phyloP scores from a whole-genome alignment of 176 grass and related monocot species.

The Triticum dicoccoides region DNA sequence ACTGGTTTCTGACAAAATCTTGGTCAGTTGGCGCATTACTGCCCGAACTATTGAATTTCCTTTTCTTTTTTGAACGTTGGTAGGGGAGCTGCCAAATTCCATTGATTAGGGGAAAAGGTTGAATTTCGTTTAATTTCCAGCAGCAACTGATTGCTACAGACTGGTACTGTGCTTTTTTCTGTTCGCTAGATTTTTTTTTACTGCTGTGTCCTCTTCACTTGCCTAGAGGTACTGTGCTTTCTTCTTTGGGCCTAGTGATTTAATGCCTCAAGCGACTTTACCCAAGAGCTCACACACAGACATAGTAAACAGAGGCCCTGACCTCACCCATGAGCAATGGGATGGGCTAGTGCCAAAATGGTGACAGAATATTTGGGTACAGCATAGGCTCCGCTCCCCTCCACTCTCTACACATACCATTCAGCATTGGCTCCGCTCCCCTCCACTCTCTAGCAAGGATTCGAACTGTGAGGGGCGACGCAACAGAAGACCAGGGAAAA shows the following conservation, averaged over 20 bases:
- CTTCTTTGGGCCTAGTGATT: not conserved
- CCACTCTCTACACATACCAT: too few relatives aligned
- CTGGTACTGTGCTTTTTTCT: not conserved
- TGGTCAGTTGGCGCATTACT: not conserved
- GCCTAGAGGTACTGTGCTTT: not conserved
- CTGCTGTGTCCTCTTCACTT: not conserved
- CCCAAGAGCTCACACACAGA: not conserved
- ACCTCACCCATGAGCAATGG: too few relatives aligned
- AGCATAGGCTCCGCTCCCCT: too few relatives aligned
- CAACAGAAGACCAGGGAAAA: too few relatives aligned
- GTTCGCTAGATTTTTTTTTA: not conserved
- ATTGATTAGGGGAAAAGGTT: not conserved
- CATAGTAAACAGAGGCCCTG: too few relatives aligned
- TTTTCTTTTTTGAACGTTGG: too few relatives aligned
- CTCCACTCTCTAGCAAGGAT: too few relatives aligned
- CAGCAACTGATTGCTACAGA: not conserved
- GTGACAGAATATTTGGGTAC: not conserved
- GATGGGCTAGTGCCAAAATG: not conserved
- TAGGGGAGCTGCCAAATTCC: too few relatives aligned
- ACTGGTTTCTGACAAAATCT: not conserved
- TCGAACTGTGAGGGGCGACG: too few relatives aligned
- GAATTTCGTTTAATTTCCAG: not conserved
- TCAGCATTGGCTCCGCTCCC: too few relatives aligned
- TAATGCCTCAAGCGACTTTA: not conserved
- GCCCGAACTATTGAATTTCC: too few relatives aligned